These are phyloP conservation scores for Rhododendron griersonianum DNA, from an alignment of 148 eudicot species.

Conservation along the genomic window DNA sequence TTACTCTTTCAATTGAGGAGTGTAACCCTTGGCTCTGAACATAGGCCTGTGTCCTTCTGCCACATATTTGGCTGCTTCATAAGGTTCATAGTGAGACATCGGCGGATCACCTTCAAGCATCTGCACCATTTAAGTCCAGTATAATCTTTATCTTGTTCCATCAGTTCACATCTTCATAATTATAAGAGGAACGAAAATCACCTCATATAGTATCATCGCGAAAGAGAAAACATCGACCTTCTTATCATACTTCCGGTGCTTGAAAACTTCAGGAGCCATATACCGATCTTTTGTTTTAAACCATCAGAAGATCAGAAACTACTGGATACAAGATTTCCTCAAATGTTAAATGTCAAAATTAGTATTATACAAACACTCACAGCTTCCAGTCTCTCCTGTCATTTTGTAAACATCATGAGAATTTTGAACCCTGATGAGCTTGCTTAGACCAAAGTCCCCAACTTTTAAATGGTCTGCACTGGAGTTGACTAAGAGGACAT, in stretches of 20 bases:
- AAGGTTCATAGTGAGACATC: constrained; percentile 59
- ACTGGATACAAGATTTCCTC: constrained; percentile 7
- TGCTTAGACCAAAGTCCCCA: constrained; percentile 98
- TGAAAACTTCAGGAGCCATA: constrained; percentile 99
- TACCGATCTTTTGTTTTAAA: constrained; percentile 66
- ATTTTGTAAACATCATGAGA: constrained; percentile 93
- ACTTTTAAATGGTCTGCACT: constrained; percentile 96
- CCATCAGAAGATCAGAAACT: constrained; percentile 4
- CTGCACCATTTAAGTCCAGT: constrained; percentile 29
- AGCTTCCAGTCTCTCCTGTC: constrained; percentile 99
- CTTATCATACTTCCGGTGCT: constrained; percentile 92
- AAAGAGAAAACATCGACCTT: constrained; percentile 98
- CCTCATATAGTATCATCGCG: constrained; percentile 95
- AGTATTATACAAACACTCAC: constrained; percentile 36
- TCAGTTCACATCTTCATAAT: neutral
- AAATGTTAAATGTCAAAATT: neutral
- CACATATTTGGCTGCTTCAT: constrained; percentile 75
- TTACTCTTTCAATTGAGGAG: constrained; percentile 67
- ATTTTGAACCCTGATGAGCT: constrained; percentile 81
- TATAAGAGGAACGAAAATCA: constrained; percentile 21
- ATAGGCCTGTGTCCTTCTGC: constrained; percentile 82
- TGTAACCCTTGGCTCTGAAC: constrained; percentile 60
- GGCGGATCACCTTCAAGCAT: constrained; percentile 92
- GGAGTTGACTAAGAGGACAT: constrained; percentile 90
- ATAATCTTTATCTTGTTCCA: neutral